These are phyloP conservation scores for Taxillus chinensis DNA, from an alignment of 164 flowering plant species.

Conservation along the genomic window DNA sequence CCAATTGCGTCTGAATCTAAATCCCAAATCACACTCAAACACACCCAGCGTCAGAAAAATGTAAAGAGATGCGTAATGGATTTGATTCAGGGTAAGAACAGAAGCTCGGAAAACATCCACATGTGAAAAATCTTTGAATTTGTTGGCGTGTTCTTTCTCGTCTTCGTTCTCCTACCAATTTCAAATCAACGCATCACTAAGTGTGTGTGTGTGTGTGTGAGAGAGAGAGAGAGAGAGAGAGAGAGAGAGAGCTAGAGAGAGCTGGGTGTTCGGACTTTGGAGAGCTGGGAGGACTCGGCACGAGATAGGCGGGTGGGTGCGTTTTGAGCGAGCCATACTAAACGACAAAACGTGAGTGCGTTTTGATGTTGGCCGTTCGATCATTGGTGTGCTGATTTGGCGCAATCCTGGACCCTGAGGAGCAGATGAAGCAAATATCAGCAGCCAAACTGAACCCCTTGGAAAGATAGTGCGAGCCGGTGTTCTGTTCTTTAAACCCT, in stretches of 20 bases:
- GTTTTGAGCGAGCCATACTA: no score
- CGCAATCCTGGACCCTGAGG: no score
- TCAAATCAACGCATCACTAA: background rate
- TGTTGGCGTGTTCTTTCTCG: background rate
- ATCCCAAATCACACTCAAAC: background rate
- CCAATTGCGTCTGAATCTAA: conserved; percentile 14
- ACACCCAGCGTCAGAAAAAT: no score
- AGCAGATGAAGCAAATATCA: no score
- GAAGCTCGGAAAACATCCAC: conserved; percentile 9
- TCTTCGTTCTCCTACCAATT: conserved; percentile 2
- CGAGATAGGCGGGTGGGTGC: no score
- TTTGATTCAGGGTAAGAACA: background rate
- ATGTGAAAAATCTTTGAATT: background rate
- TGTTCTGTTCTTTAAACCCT: no score
- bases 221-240: background rate
- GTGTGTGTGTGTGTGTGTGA: background rate
- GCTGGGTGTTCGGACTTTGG: conserved; percentile 4
- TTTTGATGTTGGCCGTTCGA: no score
- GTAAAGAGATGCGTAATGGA: background rate
- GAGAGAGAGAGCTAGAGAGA: conserved; percentile 25
- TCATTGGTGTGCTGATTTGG: no score
- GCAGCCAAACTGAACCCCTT: no score
- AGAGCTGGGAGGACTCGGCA: no score
- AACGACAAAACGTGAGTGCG: no score
- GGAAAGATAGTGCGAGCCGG: no score